Evolutionary conservation across 441 rosid genomes (phyloP).

Genomic region (Adansonia rubrostipa): DNA sequence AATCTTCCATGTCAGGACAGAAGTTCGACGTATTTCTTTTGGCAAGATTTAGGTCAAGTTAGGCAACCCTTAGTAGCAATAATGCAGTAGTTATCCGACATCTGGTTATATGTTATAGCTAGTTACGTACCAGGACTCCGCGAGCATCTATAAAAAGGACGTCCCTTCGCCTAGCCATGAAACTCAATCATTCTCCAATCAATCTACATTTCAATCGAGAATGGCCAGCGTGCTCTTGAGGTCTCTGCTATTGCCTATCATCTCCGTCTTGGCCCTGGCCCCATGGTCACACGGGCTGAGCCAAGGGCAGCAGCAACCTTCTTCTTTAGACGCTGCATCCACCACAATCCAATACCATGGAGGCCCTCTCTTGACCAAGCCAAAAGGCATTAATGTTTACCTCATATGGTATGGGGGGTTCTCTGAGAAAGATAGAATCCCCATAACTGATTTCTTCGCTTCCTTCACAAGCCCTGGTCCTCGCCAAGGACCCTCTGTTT

Average conservation of each 20-base stretch:
- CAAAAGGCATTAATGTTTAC: constrained; percentile 37
- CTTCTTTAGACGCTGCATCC: constrained; percentile 17
- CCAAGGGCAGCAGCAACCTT: constrained; percentile 14
- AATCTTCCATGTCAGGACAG: not conserved
- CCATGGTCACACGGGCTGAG: constrained; percentile 21
- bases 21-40: not conserved
- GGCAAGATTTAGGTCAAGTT: not conserved
- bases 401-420: constrained; percentile 45
- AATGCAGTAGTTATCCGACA: constrained; percentile 11
- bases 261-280: constrained; percentile 19
- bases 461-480: constrained; percentile 27
- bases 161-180: not conserved
- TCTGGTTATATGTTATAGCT: not conserved
- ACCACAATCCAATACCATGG: constrained; percentile 38
- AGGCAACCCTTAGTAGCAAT: not conserved
- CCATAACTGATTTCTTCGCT: constrained; percentile 37
- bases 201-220: not conserved
- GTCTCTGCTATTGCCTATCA: not conserved
- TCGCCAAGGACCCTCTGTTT: constrained; percentile 20
- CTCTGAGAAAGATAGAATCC: constrained; percentile 30
- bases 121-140: not conserved
- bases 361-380: constrained; percentile 37
- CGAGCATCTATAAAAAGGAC: constrained; percentile 25
- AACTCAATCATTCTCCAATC: not conserved
- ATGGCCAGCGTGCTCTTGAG: not conserved